Conservation (phyloP, 257 asterid species). For the Ehretia macrophylla region DNA sequence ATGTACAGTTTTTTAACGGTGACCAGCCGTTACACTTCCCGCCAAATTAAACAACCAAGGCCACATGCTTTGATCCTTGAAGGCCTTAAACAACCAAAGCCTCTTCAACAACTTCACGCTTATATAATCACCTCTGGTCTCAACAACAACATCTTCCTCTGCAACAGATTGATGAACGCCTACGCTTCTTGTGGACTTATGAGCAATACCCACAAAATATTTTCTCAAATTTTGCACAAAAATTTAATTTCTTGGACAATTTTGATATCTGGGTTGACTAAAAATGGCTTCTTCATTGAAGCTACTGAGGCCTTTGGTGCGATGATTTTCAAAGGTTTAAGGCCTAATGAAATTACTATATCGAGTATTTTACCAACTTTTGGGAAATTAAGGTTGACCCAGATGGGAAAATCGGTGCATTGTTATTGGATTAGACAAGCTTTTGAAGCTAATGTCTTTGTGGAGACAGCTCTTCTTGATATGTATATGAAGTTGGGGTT, state of each 20-base stretch:
- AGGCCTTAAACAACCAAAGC: slow-evolving; percentile 29
- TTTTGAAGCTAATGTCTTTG: slow-evolving; percentile 33
- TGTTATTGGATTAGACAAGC: slow-evolving; percentile 44
- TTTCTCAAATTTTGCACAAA: slow-evolving; percentile 31
- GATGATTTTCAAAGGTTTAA: slow-evolving; percentile 35
- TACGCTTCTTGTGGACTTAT: slow-evolving; percentile 41
- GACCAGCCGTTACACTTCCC: slow-evolving; percentile 23
- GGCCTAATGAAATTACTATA: slow-evolving; percentile 55
- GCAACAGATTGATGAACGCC: slow-evolving; percentile 49
- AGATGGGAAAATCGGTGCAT: slow-evolving; percentile 47
- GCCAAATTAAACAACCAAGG: slow-evolving; percentile 18
- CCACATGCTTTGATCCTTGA: slow-evolving; percentile 37
- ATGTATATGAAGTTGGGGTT: slow-evolving; percentile 52
- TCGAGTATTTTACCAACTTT: slow-evolving; percentile 53
- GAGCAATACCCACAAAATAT: slow-evolving; percentile 31
- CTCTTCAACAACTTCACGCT: slow-evolving; percentile 44
- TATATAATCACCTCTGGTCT: slow-evolving; percentile 38
- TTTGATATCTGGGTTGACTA: slow-evolving; percentile 49
- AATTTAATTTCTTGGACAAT: slow-evolving; percentile 63
- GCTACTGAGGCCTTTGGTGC: slow-evolving; percentile 38
- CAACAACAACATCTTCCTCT: slow-evolving; percentile 31
- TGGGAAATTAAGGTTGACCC: slow-evolving; percentile 34
- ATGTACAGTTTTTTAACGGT: slow-evolving; percentile 25
- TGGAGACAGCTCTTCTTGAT: slow-evolving; percentile 47
- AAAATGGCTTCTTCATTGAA: slow-evolving; percentile 35